Percentiles rank a stretch among this genome's conserved stretches.
Conservation (phyloP, 139 green algal genomes). For the Microglena sp. region DNA sequence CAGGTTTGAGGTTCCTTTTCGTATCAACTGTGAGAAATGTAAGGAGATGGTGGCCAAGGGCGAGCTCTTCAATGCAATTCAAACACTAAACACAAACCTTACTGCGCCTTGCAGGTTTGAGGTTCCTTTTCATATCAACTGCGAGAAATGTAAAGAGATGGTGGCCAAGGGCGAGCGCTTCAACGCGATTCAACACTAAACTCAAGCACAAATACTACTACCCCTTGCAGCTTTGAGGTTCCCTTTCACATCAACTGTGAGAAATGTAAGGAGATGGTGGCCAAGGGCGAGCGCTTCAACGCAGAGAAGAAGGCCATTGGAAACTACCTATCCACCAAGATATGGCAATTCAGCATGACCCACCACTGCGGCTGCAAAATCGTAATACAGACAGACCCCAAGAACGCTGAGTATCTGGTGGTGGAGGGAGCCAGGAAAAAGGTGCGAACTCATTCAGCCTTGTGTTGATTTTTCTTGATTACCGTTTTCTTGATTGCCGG, state of each 20-base stretch:
- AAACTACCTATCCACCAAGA: conserved; percentile 83
- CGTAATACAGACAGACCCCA: conserved; percentile 88
- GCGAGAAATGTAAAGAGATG: conserved; percentile 71
- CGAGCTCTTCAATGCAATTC: conserved; percentile 96
- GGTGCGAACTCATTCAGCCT: conserved; percentile 17
- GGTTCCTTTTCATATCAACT: conserved; percentile 96
- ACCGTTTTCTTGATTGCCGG: no score
- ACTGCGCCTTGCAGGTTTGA: conserved; percentile 69
- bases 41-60: conserved; percentile 82
- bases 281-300: conserved; percentile 94
- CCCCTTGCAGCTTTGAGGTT: conserved; percentile 84
- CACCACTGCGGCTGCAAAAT: conserved; percentile 85
- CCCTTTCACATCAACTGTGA: conserved; percentile 92
- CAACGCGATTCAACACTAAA: no score
- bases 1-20: conserved; percentile 95
- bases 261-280: conserved; percentile 83
- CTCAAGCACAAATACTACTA: no score
- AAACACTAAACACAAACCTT: no score
- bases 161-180: conserved; percentile 95
- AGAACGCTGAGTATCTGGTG: conserved; percentile 75
- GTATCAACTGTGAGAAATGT: conserved; percentile 85
- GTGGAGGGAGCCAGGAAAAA: conserved; percentile 48
- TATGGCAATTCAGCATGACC: conserved; percentile 87
- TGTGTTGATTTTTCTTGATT: conserved; percentile 3
- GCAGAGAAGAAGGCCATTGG: conserved; percentile 58